Percentiles rank a stretch among this genome's conserved stretches.
phyloP scores from a whole-genome alignment of 805 yeast genomes.

The Candida dajiaensis region DNA sequence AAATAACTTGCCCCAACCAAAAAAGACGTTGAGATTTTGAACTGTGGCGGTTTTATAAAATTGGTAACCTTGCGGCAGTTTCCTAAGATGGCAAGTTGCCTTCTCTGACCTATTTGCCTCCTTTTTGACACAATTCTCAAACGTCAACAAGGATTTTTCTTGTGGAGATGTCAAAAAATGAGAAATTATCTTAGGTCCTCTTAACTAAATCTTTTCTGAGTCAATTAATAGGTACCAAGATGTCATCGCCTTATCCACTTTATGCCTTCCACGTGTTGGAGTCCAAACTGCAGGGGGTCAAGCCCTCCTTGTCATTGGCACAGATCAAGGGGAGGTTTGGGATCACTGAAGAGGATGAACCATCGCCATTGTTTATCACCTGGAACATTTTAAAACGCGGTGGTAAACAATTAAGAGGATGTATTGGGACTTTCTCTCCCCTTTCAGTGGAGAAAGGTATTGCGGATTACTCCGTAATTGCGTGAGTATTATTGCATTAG shows the following conservation, averaged over 20 bases:
- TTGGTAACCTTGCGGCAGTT: too few species aligned
- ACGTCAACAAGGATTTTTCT: background rate
- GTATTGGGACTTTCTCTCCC: slow-evolving; percentile 83
- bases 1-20: background rate
- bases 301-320: slow-evolving; percentile 5
- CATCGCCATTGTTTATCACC: slow-evolving; percentile 76
- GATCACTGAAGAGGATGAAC: slow-evolving; percentile 5
- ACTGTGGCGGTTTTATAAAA: background rate
- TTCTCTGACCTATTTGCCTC: background rate
- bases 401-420: slow-evolving; percentile 60
- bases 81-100: background rate
- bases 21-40: background rate
- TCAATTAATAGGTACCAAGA: background rate
- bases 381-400: slow-evolving; percentile 50
- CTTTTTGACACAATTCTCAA: background rate
- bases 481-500: slow-evolving; percentile 24
- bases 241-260: slow-evolving; percentile 17
- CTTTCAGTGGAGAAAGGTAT: slow-evolving; percentile 53
- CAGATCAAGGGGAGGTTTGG: slow-evolving; percentile 12
- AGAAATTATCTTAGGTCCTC: too few species aligned
- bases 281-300: background rate
- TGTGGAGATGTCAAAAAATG: background rate
- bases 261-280: slow-evolving; percentile 28
- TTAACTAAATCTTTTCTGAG: background rate
- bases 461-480: slow-evolving; percentile 50